A percentile compares a stretch with the other conserved stretches of the same genome.
Conservation (phyloP, 768 basidiomycete species). For the Lepiota subincarnata region DNA sequence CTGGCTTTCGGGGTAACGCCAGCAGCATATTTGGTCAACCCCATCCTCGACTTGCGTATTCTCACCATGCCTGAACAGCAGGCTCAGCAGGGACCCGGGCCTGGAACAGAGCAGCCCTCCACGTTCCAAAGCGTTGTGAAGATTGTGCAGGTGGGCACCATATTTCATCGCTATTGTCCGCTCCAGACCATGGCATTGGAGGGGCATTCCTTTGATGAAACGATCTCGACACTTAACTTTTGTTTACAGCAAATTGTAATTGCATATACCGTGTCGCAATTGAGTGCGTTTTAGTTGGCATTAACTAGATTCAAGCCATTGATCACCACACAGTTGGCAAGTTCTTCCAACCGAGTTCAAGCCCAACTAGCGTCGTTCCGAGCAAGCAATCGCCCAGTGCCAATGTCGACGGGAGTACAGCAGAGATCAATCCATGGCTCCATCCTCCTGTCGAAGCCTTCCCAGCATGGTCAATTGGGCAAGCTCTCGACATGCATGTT, state of each 20-base stretch:
- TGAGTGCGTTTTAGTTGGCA: conserved; percentile 39
- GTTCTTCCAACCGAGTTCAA: conserved; percentile 4
- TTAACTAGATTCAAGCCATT: neutral
- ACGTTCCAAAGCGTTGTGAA: conserved; percentile 12
- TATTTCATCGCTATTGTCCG: neutral
- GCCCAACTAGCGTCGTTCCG: neutral
- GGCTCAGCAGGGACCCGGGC: conserved; percentile 10
- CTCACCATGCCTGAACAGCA: conserved; percentile 13
- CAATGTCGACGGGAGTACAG: conserved; percentile 4
- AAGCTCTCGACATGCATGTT: conserved; percentile 66
- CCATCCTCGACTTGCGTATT: neutral
- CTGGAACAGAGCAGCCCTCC: conserved; percentile 3
- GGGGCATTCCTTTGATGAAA: neutral
- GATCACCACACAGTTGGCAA: neutral
- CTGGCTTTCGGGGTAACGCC: neutral
- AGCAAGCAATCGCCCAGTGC: neutral
- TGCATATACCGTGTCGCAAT: conserved; percentile 60
- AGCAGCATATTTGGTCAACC: neutral
- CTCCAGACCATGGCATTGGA: no score
- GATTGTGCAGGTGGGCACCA: conserved; percentile 25
- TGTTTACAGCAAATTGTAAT: conserved; percentile 64
- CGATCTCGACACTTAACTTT: neutral
- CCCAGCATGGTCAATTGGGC: conserved; percentile 59
- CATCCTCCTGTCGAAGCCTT: conserved; percentile 51
- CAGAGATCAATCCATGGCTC: conserved; percentile 41